A percentile compares a stretch with the other conserved stretches of the same genome.
These are phyloP conservation scores for Cytospora piceicola DNA, from an alignment of 2,329 filamentous ascomycete genomes.

Conservation along the genomic window DNA sequence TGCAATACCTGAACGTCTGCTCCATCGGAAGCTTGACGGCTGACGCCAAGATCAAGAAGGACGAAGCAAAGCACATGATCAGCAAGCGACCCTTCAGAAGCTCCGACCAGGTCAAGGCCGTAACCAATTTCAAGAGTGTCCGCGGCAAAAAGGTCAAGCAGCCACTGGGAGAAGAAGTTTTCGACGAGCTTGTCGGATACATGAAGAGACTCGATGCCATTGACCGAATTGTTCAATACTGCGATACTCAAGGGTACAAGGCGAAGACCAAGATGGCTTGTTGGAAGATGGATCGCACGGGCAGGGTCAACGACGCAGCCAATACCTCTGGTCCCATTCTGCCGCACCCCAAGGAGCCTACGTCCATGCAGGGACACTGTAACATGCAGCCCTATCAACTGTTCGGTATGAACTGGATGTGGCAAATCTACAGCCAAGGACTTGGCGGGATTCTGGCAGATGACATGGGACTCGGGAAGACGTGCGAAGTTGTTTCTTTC, in stretches of 20 bases:
- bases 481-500: constrained; percentile 93
- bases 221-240: constrained; percentile 77
- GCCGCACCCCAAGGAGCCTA: constrained; percentile 66
- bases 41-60: constrained; percentile 74
- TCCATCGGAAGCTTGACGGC: constrained; percentile 76
- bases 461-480: constrained; percentile 97
- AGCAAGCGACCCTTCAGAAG: constrained; percentile 73
- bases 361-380: constrained; percentile 75
- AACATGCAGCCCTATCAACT: constrained; percentile 91
- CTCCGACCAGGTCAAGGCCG: constrained; percentile 67
- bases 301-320: constrained; percentile 42
- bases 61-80: constrained; percentile 70
- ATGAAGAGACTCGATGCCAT: constrained; percentile 80
- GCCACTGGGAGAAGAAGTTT: constrained; percentile 57
- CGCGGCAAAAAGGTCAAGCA: constrained; percentile 50
- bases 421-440: constrained; percentile 76
- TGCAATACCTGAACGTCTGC: constrained; percentile 84
- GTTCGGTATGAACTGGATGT: constrained; percentile 93
- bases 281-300: constrained; percentile 56
- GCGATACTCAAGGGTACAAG: constrained; percentile 69
- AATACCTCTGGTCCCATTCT: constrained; percentile 43
- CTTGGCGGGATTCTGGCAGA: constrained; percentile 92
- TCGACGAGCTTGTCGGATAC: constrained; percentile 67
- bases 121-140: constrained; percentile 48
- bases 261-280: constrained; percentile 51